Evolutionary conservation across 2,329 filamentous ascomycete genomes (phyloP), one percentile per base, ranked within the genome.

Genomic region (Cladophialophora psammophila): DNA sequence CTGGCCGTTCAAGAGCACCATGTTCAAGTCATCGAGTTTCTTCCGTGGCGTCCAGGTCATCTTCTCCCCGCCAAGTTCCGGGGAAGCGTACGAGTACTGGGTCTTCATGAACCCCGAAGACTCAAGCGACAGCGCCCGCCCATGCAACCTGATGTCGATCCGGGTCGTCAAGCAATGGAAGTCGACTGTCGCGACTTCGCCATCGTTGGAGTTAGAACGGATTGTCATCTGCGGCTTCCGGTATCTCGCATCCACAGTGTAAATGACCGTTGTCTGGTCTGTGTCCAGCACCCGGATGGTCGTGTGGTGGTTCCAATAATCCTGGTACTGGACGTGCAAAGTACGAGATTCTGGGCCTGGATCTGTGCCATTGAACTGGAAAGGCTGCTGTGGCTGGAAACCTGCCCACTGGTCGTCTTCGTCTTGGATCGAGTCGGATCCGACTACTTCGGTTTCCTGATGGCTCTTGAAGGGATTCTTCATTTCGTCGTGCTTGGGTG

Each of bases 1-100:
- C 15, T 42, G 32, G 12, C 34, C 54, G 7, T 63, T 18, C 52
- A 63, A 31, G 15, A 63, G 60, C 60, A 63, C 60, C 26, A 63
- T 48, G 12, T 63, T 57, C 52, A 63, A 40, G 12, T 56, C 52
- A 36, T 63, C 60, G 26, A 63, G 26, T 40, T 63, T 63, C 32
- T 34, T 48, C 34, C 60, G 60, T 12, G 60, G 52, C 18, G 9
- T 48, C 60, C 60, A 63, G 4, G 36, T 57, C 60, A 63, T 35
- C 13, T 35, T 63, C 53, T 63, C 60, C 26, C 60, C 52, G 5
- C 31, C 13, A 26, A 63, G n/a, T n/a, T 36, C 54, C 13, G n/a
- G 18, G 7, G 60, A 63, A 4, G 52, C 42, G 52, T 57, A 63
- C 60, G 52, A 61, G 59, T 61, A 54, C 12, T 32, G 34, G 6